These are phyloP conservation scores for Xenosphaeropsis pyriputrescens DNA, from an alignment of 2,329 filamentous ascomycete species.

Conservation along the genomic window DNA sequence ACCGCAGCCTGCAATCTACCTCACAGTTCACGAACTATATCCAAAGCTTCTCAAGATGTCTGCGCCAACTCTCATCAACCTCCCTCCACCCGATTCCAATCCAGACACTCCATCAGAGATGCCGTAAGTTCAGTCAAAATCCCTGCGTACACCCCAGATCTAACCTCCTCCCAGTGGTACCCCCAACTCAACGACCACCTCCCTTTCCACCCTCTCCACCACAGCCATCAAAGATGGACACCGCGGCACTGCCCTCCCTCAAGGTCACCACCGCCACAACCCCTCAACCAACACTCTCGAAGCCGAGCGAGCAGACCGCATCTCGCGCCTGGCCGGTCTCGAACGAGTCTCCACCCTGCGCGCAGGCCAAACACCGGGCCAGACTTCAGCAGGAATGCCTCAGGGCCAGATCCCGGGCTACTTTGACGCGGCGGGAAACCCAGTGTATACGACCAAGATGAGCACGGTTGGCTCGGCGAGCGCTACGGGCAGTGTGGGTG, in stretches of 20 bases:
- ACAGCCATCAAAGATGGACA: constrained; percentile 96
- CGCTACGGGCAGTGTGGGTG: constrained; percentile 66
- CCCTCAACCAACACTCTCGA: constrained; percentile 63
- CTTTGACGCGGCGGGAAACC: constrained; percentile 66
- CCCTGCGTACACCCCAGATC: constrained; percentile 5
- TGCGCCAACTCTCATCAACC: constrained; percentile 55
- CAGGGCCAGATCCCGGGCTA: constrained; percentile 43
- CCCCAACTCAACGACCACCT: constrained; percentile 83
- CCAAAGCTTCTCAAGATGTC: constrained; percentile 6
- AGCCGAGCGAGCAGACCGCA: constrained; percentile 85
- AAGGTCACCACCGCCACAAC: constrained; percentile 39
- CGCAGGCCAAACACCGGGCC: constrained; percentile 19
- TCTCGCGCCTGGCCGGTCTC: constrained; percentile 85
- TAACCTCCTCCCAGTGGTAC: constrained; percentile 51
- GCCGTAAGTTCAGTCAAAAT: constrained; percentile 46
- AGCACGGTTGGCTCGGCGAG: constrained; percentile 87
- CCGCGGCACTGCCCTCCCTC: constrained; percentile 59
- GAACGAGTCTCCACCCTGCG: constrained; percentile 73
- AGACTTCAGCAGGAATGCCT: constrained; percentile 11
- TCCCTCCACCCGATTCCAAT: constrained; percentile 69
- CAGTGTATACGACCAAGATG: constrained; percentile 52
- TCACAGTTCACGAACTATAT: background rate
- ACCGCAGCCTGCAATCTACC: no score
- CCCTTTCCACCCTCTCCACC: constrained; percentile 80
- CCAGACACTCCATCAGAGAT: constrained; percentile 79